These are phyloP conservation scores for Fraxinus pennsylvanica DNA, from an alignment of 257 asterid genomes.

Conservation along the genomic window DNA sequence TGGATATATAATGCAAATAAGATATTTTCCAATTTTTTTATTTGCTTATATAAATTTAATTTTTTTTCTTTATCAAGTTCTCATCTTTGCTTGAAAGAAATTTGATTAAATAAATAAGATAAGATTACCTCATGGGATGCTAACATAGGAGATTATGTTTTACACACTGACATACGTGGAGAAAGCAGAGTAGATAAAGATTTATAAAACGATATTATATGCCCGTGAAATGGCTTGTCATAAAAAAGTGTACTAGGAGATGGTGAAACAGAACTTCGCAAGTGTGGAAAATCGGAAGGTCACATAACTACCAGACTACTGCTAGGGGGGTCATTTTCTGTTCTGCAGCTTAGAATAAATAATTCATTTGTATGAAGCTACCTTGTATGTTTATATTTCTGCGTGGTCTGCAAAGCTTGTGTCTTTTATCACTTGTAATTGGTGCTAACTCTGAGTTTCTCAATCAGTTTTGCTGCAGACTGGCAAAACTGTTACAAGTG, in stretches of 20 bases:
- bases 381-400: slow-evolving; percentile 1
- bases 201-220: too few relatives aligned
- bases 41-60: too few relatives aligned
- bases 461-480: slow-evolving; percentile 72
- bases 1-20: neutral
- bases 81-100: too few relatives aligned
- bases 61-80: too few relatives aligned
- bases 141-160: too few relatives aligned
- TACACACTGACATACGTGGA: neutral
- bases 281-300: neutral
- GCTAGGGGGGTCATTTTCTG: neutral
- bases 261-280: neutral
- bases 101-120: too few relatives aligned
- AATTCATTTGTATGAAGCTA: neutral
- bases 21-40: neutral
- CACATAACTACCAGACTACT: too few relatives aligned
- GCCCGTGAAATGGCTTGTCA: neutral
- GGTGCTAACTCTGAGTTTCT: slow-evolving; percentile 35
- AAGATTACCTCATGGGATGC: neutral
- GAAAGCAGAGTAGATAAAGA: too few relatives aligned
- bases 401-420: slow-evolving; percentile 11
- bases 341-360: neutral
- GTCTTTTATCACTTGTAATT: slow-evolving; percentile 15
- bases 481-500: slow-evolving; percentile 73
- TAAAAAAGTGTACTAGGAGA: neutral